phyloP scores from a whole-genome alignment of 352 stramenopile genomes.

The Phytophthora fragariae region DNA sequence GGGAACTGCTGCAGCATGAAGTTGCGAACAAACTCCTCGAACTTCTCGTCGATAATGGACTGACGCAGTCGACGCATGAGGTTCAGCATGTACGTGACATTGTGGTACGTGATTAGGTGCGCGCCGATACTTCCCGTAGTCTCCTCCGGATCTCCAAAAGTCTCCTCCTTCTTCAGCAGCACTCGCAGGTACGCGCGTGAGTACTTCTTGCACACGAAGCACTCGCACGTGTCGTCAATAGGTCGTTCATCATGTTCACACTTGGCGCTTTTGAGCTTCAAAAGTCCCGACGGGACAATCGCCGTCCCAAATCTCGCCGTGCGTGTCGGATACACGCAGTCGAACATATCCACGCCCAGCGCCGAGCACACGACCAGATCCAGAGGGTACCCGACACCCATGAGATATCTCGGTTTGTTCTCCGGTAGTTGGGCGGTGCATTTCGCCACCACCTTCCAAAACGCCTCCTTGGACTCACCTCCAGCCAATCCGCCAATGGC shows the following conservation, averaged over 20 bases:
- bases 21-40: constrained; percentile 74
- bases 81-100: constrained; percentile 86
- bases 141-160: constrained; percentile 32
- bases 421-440: constrained; percentile 83
- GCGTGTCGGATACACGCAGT: constrained; percentile 98
- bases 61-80: constrained; percentile 80
- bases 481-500: constrained; percentile 96
- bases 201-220: constrained; percentile 81
- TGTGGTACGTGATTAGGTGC: constrained; percentile 84
- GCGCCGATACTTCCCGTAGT: constrained; percentile 58
- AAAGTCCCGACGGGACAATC: constrained; percentile 74
- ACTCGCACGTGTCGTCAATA: constrained; percentile 77
- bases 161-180: constrained; percentile 79
- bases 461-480: constrained; percentile 94
- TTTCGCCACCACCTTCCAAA: constrained; percentile 95
- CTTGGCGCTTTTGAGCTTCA: constrained; percentile 75
- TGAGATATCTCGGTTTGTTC: constrained; percentile 97
- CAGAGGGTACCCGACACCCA: constrained; percentile 98
- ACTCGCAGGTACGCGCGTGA: constrained; percentile 73
- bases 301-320: constrained; percentile 96
- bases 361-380: constrained; percentile 97
- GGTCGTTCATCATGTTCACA: constrained; percentile 63
- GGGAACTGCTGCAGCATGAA: constrained; percentile 86
- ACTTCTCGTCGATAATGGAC: constrained; percentile 76
- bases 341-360: constrained; percentile 97